Base-by-base conservation (phyloP, 2,329 filamentous ascomycete species). In the Stenocarpella maydis region DNA sequence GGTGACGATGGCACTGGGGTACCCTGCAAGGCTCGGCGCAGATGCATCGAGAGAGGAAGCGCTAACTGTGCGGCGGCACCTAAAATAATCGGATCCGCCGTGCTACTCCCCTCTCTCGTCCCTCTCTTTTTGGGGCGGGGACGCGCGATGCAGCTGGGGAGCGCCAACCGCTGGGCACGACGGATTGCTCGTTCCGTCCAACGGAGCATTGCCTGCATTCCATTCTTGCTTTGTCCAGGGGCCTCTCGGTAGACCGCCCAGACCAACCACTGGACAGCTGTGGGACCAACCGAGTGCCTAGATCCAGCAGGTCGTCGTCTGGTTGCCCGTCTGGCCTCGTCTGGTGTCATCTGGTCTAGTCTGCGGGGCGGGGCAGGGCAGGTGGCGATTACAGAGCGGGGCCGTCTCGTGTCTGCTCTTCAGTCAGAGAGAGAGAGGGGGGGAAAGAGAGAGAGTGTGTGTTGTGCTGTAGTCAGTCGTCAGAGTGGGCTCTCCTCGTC, bases 141-240 rank as follows among this genome's bases (percentile, higher is more conserved):
- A 31, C 50, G 43, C 37, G 43, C 39, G 28, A 24, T 58, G 41
- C 41, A 49, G 41, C 61, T 60, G 53, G 28, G 21, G 28, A 61
- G 37, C 47, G 64, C 43, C 66, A 45, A 39, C 55, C 66, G 39
- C 55, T 68, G 37, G 45, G 24, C 37, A 47, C 12, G 26, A 31
- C 58, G 49, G 50, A 64, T 58, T 64, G n/a, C 65, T 68, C 50
- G 49, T 65, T 63, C 65, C 65, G 65, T 52, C 52, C 50, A 64
- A 37, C 65, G 37, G 65, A 63, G 49, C 50, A 31, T 52, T 45
- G 31, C 47, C 47, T 53, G 28, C 58, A 47, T 54, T 37, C 58
- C 34, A 41, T 24, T 28, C 45, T 39, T 45, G 21, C 19, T 45
- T 31, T 4, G 37, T 43, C 19, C 17, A 28, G 58, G 28, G 41